Evolutionary conservation across 495 filamentous ascomycete species (phyloP).

Genomic region (Jackrogersella multiformis): DNA sequence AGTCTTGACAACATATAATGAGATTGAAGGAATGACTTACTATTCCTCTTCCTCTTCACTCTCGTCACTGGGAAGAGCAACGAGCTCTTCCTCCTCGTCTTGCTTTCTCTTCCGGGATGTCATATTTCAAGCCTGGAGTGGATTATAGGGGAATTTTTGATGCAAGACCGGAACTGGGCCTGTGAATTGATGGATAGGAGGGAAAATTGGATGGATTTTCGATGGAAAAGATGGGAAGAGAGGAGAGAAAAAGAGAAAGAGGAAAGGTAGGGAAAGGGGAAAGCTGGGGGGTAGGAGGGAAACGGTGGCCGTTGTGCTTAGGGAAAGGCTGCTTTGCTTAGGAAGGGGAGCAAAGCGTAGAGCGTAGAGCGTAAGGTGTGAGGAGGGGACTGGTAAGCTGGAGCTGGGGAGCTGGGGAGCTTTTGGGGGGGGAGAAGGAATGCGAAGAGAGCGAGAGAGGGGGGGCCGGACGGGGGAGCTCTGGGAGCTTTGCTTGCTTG

Average conservation of each 20-base stretch:
- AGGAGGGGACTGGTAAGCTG: constrained; percentile 45
- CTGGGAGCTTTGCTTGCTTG: constrained; percentile 42
- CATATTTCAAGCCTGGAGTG: constrained; percentile 48
- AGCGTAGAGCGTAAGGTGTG: constrained; percentile 34
- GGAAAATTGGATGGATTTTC: constrained; percentile 37
- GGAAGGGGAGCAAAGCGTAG: constrained; percentile 38
- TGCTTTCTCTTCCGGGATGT: constrained; percentile 60
- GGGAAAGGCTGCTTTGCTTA: constrained; percentile 41
- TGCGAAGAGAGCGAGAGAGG: constrained; percentile 32
- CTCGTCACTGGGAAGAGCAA: constrained; percentile 58
- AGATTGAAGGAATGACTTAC: constrained; percentile 50
- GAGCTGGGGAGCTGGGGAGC: constrained; percentile 37
- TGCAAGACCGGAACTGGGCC: constrained; percentile 20
- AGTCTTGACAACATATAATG: constrained; percentile 2
- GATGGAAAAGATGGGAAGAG: constrained; percentile 38
- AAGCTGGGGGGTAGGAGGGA: constrained; percentile 50
- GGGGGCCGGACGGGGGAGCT: constrained; percentile 41
- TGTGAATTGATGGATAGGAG: constrained; percentile 35
- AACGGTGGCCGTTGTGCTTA: constrained; percentile 43
- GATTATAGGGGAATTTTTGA: constrained; percentile 39
- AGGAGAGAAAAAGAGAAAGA: constrained; percentile 37
- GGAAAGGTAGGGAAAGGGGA: constrained; percentile 41
- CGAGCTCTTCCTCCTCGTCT: constrained; percentile 62
- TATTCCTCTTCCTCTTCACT: constrained; percentile 63
- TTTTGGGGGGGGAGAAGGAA: constrained; percentile 41